Evolutionary conservation across 169 alveolate species (phyloP).

Genomic region (Perkinsus olseni): DNA sequence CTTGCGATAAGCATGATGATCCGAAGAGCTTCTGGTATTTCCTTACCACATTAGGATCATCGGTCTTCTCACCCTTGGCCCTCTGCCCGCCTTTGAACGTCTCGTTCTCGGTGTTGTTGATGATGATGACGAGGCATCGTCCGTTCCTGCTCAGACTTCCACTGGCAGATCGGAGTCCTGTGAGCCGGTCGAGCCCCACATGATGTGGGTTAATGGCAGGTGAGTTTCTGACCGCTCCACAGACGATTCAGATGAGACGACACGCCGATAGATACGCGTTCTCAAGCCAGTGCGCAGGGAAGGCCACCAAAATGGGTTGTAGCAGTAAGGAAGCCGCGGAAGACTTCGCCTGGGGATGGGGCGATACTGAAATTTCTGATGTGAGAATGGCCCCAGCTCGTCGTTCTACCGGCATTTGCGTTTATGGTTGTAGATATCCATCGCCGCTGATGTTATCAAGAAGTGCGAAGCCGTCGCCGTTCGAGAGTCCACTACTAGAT

Average conservation of each 20-base stretch:
- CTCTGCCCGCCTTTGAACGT: too few relatives aligned
- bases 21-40: too few relatives aligned
- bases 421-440: not conserved
- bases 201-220: not conserved
- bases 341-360: not conserved
- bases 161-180: not conserved
- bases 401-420: not conserved
- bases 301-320: not conserved
- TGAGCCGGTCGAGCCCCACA: not conserved
- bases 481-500: not conserved
- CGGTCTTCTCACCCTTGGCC: too few relatives aligned
- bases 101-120: too few relatives aligned
- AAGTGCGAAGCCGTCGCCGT: not conserved
- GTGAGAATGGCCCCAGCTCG: too few relatives aligned
- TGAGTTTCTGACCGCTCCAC: not conserved
- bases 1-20: too few relatives aligned
- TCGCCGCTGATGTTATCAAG: not conserved
- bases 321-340: not conserved
- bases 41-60: too few relatives aligned
- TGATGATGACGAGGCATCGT: too few relatives aligned
- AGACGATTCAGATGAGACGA: not conserved
- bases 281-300: not conserved
- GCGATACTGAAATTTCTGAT: not conserved
- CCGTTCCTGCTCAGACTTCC: not conserved
- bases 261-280: not conserved